Conservation (phyloP, 2,329 filamentous ascomycete species). For the Aquanectria penicillioides region DNA sequence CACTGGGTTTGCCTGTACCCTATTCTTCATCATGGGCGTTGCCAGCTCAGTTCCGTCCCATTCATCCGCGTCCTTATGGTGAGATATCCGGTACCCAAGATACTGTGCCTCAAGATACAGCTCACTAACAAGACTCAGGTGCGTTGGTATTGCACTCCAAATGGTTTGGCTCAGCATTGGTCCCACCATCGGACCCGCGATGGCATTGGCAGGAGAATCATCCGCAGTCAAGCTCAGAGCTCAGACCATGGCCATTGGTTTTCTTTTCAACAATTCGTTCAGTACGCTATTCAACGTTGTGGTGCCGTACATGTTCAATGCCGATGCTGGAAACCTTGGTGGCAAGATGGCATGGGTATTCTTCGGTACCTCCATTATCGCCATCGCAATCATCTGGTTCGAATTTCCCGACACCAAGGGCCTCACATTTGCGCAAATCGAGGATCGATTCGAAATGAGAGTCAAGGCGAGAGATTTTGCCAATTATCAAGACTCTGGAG, state of each 20-base stretch:
- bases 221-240: neutral
- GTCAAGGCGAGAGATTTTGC: neutral
- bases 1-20: neutral
- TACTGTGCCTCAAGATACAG: neutral
- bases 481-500: neutral
- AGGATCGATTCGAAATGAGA: slow-evolving; percentile 10
- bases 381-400: slow-evolving; percentile 8
- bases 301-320: slow-evolving; percentile 18
- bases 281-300: slow-evolving; percentile 5
- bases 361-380: neutral
- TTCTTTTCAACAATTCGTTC: neutral
- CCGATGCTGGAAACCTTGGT: slow-evolving; percentile 5
- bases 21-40: slow-evolving; percentile 9
- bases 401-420: slow-evolving; percentile 28
- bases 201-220: slow-evolving; percentile 4
- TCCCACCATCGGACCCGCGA: neutral
- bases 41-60: neutral
- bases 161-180: slow-evolving; percentile 1
- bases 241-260: slow-evolving; percentile 11
- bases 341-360: slow-evolving; percentile 12
- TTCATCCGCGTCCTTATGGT: neutral
- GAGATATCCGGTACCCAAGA: neutral
- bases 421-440: slow-evolving; percentile 14
- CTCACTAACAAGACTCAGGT: neutral
- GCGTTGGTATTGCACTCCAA: neutral